Evolutionary conservation across 78 protist species (phyloP), one percentile per base, ranked within the genome.

Genomic region (Bodo saltans): DNA sequence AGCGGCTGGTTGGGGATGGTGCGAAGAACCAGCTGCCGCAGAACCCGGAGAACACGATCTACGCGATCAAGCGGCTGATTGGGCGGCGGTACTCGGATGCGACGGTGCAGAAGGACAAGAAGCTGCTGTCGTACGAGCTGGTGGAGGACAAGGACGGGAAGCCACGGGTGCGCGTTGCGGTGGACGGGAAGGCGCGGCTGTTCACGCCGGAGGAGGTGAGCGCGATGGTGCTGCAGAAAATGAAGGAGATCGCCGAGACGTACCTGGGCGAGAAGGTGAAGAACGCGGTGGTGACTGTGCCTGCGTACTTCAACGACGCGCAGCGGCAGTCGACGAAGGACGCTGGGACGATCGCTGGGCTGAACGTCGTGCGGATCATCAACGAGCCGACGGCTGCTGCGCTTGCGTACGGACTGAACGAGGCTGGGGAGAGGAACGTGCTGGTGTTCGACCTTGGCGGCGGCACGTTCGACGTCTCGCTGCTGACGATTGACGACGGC

Each of bases 361-460:
- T 96, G 74, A 90, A 85, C 74, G 98, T 97, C 35, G 52, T 85
- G 53, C 98, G 99, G 40, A 94, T 97, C 88, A 93, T 98, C 88
- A 97, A 97, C 93, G 99, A 98, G 94, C 99, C 99, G 47, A 97
- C 99, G 40, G 99, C 99, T 21, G 99, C 97, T 0, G 95, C 97
- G 35, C 81, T 95, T 30, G 98, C 99, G 4, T 96, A 94, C 87
- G 98, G 97, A 0, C 89, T 94, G 0, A 94, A 93, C 88, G 85
- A 91, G 83, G 89, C 89, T 85, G 78, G 67, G 32, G 92, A 88
- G 76, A 88, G 94, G 92, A 97, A 95, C 95, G 89, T 95, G 42
- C 90, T 97, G 27, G 99, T 98, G 42, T 98, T 89, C 90, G 99
- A 99, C 78, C 89, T 99, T 23, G 99, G 99, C 32, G 99, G 98